Conservation (phyloP, 78 protist genomes). For the Cyanophora paradoxa region DNA sequence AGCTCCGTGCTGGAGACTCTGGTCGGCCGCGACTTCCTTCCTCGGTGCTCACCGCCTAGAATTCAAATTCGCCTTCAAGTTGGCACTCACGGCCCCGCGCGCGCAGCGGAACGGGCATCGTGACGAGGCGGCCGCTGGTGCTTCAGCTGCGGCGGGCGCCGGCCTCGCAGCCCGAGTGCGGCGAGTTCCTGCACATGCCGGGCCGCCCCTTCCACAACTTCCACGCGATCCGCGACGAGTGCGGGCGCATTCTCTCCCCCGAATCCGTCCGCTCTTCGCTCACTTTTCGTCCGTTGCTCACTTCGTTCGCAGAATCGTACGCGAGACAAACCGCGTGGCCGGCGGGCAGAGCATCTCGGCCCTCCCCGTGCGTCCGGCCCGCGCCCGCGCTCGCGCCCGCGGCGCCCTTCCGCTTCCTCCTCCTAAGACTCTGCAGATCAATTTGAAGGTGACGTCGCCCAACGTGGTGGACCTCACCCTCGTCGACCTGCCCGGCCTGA, state of each 20-base stretch:
- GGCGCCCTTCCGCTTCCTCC: not conserved
- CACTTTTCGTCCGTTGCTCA: too few relatives aligned
- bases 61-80: not conserved
- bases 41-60: constrained; percentile 61
- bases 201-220: constrained; percentile 65
- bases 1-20: constrained; percentile 86
- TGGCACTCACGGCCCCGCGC: constrained; percentile 58
- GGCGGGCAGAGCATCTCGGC: constrained; percentile 56
- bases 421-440: constrained; percentile 72
- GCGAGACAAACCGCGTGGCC: constrained; percentile 69
- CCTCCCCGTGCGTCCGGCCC: too few relatives aligned
- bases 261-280: too few relatives aligned
- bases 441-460: constrained; percentile 75
- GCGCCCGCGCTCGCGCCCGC: not conserved
- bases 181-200: constrained; percentile 80
- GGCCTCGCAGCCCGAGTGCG: constrained; percentile 51
- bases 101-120: constrained; percentile 92
- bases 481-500: constrained; percentile 96
- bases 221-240: constrained; percentile 55
- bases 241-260: too few relatives aligned
- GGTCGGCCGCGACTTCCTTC: constrained; percentile 83
- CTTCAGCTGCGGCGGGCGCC: constrained; percentile 64
- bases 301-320: constrained; percentile 37
- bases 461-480: constrained; percentile 88
- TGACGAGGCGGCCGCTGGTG: constrained; percentile 93